A percentile compares a stretch with the other conserved stretches of the same genome.
These are phyloP conservation scores for Tolypocladium tropicale DNA, from an alignment of 2,329 filamentous ascomycete species.

Conservation along the genomic window DNA sequence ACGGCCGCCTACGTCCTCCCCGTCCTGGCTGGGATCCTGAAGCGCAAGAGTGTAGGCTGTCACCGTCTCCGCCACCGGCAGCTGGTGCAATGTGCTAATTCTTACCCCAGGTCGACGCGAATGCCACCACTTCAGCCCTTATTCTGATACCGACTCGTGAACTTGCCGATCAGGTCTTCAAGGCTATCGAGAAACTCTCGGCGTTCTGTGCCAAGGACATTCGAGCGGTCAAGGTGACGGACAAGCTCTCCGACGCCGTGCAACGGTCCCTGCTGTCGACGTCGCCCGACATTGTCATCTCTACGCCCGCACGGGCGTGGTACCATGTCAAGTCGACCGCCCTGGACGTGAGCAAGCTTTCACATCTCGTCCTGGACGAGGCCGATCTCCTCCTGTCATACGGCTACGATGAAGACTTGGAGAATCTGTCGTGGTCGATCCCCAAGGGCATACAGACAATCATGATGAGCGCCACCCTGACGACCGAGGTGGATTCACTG, in stretches of 20 bases:
- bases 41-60: constrained; percentile 54
- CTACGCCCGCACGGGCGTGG: constrained; percentile 78
- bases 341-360: constrained; percentile 60
- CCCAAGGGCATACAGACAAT: constrained; percentile 83
- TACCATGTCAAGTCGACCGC: constrained; percentile 63
- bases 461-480: constrained; percentile 88
- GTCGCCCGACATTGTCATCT: constrained; percentile 78
- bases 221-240: constrained; percentile 73
- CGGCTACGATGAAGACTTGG: constrained; percentile 84
- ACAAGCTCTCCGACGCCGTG: constrained; percentile 82
- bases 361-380: constrained; percentile 82
- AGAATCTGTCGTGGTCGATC: constrained; percentile 65
- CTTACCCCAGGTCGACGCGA: constrained; percentile 33
- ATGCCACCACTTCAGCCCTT: constrained; percentile 57
- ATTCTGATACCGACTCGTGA: constrained; percentile 92
- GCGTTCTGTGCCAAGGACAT: constrained; percentile 80
- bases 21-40: constrained; percentile 74
- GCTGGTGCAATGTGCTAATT: neutral
- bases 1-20: constrained; percentile 93
- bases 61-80: too few species aligned
- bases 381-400: constrained; percentile 90
- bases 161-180: constrained; percentile 82
- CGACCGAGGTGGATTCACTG: constrained; percentile 74
- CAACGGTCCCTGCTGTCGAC: constrained; percentile 79
- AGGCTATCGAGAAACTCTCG: constrained; percentile 65